These are phyloP conservation scores for Canavalia ensiformis DNA, from an alignment of 306 rosid genomes.

Conservation along the genomic window DNA sequence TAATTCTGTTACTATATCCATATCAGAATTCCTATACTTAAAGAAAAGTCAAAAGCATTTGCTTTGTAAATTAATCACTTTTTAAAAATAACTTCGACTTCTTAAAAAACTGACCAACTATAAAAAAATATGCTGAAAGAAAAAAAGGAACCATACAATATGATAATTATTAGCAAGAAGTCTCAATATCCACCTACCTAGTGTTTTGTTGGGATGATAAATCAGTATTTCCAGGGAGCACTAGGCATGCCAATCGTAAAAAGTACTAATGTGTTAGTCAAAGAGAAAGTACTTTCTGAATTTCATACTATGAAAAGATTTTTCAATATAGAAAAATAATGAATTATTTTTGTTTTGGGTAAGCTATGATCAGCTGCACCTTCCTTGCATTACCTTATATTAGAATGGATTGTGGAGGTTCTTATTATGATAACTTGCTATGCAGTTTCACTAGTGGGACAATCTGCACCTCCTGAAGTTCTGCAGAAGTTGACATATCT, in stretches of 20 bases:
- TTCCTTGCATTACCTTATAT: not conserved
- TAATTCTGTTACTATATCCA: constrained; percentile 23
- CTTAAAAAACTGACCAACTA: no score
- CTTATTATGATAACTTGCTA: not conserved
- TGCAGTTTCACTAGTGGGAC: constrained; percentile 74
- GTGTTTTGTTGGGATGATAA: not conserved
- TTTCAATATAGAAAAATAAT: not conserved
- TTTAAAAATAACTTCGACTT: no score
- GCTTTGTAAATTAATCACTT: no score
- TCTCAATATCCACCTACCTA: not conserved
- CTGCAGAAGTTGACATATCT: constrained; percentile 81
- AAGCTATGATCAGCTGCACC: not conserved
- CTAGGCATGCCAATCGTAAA: no score
- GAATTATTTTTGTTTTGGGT: not conserved
- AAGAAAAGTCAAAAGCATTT: not conserved
- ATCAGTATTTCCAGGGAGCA: no score
- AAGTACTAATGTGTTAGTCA: no score
- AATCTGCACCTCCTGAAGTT: constrained; percentile 88
- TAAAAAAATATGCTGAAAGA: not conserved
- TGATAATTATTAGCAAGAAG: not conserved
- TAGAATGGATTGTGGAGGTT: not conserved
- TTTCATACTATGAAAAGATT: not conserved
- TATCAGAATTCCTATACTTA: not conserved
- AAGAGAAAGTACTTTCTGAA: not conserved
- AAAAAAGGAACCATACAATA: not conserved